Base-by-base conservation (phyloP, 768 basidiomycete species). In the Chalciporus piperatus region DNA sequence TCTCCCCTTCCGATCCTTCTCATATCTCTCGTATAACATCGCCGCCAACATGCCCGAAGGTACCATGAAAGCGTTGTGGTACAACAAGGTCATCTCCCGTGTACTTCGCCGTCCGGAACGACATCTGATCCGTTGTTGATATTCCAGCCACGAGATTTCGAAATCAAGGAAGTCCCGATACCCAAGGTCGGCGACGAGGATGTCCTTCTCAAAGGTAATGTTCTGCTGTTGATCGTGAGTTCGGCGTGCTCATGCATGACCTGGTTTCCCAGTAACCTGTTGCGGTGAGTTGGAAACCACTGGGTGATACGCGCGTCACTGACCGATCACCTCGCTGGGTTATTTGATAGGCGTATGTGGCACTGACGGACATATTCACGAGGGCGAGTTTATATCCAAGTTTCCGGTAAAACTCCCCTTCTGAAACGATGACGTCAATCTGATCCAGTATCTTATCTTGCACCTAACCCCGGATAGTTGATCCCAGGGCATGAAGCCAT, bases 401-500 rank as follows among this genome's bases (percentile, higher is more conserved):
- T 85, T 84, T 62, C 84, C 84, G 35, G 66, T 69, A 53, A 58
- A 4, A 12, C 27, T n/a, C 20, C 51, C 54, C 48, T 38, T 41
- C 54, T 51, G 46, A 44, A 61, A 52, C 58, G 53, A 52, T 54
- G 49, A 23, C 41, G 44, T 69, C 49, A 59, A 63, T 58, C 30
- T 43, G 20, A n/a, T n/a, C n/a, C n/a, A n/a, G 59, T 50, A 55
- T 56, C 57, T 60, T 50, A 55, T 56, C 54, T 42, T 39, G 32
- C 27, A 22, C 32, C 13, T 8, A 2, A 46, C n/a, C 19, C n/a
- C 54, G 41, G n/a, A 38, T 57, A 84, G 79, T 74, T 90, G 38
- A 85, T 89, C 51, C 85, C 88, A 11, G 84, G 86, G 2, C 85
- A 89, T 57, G 87, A 87, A 70, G 80, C 79, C 37, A 83, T 96